Evolutionary conservation across 2,329 filamentous ascomycete species (phyloP).

Genomic region (Cryphonectria carpinicola): DNA sequence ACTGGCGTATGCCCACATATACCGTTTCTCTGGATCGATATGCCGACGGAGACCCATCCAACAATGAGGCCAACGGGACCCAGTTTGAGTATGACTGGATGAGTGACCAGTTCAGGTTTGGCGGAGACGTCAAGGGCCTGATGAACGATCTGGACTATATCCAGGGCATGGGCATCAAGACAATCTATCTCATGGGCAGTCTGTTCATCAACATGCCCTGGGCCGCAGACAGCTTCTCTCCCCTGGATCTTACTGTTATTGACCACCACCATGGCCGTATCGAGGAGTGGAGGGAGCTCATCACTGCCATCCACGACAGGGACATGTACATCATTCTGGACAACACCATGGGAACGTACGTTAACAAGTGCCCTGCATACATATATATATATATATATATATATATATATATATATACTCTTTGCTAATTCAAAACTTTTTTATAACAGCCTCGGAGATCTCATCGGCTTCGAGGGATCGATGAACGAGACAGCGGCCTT

Average conservation of each 20-base stretch:
- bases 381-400: too few species aligned
- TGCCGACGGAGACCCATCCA: constrained; percentile 64
- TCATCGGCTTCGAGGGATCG: constrained; percentile 65
- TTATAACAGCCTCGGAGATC: constrained; percentile 52
- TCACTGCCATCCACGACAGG: constrained; percentile 62
- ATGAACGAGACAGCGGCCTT: constrained; percentile 63
- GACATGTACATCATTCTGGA: constrained; percentile 71
- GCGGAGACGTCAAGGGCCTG: constrained; percentile 60
- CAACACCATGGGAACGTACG: constrained; percentile 66
- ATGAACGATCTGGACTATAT: constrained; percentile 63
- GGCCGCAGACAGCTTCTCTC: constrained; percentile 58
- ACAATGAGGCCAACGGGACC: constrained; percentile 64
- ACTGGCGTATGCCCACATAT: constrained; percentile 42
- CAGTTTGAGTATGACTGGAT: constrained; percentile 61
- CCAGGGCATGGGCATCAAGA: constrained; percentile 64
- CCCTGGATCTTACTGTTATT: constrained; percentile 64
- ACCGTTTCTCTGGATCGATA: constrained; percentile 65
- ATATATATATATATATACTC: too few species aligned
- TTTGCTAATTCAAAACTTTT: neutral
- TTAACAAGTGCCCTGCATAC: too few species aligned
- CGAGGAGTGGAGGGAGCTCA: constrained; percentile 57
- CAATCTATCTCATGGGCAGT: constrained; percentile 63
- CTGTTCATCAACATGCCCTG: constrained; percentile 65
- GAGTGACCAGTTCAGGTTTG: constrained; percentile 64
- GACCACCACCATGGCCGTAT: constrained; percentile 67